A percentile compares a stretch with the other conserved stretches of the same genome.
phyloP scores from a whole-genome alignment of 2,329 filamentous ascomycete species.

The Penicillium brevicompactum region DNA sequence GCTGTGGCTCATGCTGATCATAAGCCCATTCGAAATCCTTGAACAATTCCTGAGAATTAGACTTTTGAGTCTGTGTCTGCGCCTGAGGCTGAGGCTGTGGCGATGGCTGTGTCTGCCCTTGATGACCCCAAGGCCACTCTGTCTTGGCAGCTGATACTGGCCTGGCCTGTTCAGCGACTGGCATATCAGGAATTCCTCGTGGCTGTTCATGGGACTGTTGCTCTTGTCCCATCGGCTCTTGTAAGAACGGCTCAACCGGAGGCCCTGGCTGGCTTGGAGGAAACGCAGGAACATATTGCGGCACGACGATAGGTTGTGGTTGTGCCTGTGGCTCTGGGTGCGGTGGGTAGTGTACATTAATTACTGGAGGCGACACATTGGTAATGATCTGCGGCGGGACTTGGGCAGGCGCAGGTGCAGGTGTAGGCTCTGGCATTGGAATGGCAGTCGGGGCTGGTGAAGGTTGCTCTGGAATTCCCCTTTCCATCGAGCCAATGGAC shows the following conservation, averaged over 20 bases:
- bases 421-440: constrained; percentile 2
- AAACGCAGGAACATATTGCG: constrained; percentile 60
- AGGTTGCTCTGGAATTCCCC: neutral
- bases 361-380: constrained; percentile 12
- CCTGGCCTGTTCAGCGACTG: neutral
- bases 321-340: constrained; percentile 35
- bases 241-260: constrained; percentile 26
- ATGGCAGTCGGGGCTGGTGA: neutral
- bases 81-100: neutral
- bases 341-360: constrained; percentile 22
- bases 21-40: constrained; percentile 6
- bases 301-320: constrained; percentile 10
- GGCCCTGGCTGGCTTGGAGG: constrained; percentile 54
- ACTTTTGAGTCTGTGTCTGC: neutral
- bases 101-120: neutral
- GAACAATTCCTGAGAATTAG: neutral
- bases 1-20: neutral
- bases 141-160: neutral
- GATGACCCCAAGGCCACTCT: constrained; percentile 5
- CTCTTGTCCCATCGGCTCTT: neutral
- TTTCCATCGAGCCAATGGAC: neutral
- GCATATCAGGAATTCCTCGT: neutral
- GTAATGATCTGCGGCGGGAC: constrained; percentile 11
- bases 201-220: neutral
- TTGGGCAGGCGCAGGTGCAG: neutral